A percentile compares a stretch with the other conserved stretches of the same genome.
Evolutionary conservation across 106 monocot species (phyloP).

Genomic region (Phalaenopsis aphrodite): DNA sequence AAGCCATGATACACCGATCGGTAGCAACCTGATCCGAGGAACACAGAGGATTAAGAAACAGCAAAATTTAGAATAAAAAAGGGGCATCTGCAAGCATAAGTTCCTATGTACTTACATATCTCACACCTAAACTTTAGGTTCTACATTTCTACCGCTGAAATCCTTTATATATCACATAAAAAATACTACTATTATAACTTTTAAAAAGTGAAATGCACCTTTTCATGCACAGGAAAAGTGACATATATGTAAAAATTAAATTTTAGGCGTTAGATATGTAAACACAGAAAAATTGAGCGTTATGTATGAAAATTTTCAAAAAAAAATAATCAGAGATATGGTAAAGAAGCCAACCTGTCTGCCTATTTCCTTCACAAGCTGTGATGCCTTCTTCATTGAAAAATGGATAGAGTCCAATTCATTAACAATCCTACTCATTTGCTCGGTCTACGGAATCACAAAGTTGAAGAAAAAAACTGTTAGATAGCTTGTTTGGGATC

Average conservation of each 20-base stretch:
- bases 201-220: too few species aligned
- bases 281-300: too few species aligned
- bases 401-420: conserved; percentile 89
- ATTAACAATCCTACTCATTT: conserved; percentile 97
- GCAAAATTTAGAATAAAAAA: neutral
- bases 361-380: conserved; percentile 85
- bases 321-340: neutral
- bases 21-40: conserved; percentile 57
- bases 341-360: conserved; percentile 44
- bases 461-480: neutral
- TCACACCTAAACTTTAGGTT: too few species aligned
- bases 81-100: neutral
- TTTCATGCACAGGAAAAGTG: too few species aligned
- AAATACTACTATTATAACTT: too few species aligned
- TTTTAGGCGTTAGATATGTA: too few species aligned
- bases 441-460: conserved; percentile 57
- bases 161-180: too few species aligned
- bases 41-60: neutral
- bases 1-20: conserved; percentile 82
- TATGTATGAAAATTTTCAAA: neutral
- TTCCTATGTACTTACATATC: too few species aligned
- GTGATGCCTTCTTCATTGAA: conserved; percentile 88
- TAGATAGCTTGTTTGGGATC: neutral
- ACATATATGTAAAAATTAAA: too few species aligned
- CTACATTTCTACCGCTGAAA: too few species aligned